Evolutionary conservation across 2,329 filamentous ascomycete genomes (phyloP).

Genomic region (Cladophialophora carrionii): DNA sequence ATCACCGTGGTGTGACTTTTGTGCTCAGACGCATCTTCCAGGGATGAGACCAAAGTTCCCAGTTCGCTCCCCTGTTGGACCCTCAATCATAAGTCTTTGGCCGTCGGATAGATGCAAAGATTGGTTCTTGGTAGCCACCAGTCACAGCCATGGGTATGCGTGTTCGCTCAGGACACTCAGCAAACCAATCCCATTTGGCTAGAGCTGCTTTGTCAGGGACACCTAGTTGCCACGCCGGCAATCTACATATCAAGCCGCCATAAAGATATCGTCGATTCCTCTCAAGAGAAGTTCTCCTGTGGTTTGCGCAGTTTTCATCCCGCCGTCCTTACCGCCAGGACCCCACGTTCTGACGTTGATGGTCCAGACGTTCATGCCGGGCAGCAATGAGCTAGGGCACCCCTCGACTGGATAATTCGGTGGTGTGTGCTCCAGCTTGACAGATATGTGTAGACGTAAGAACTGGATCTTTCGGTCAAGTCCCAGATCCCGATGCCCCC

Average conservation of each 20-base stretch:
- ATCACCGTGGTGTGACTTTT: no score
- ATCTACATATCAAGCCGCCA: not conserved
- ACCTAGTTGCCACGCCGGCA: not conserved
- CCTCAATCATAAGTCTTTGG: not conserved
- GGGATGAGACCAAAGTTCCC: no score
- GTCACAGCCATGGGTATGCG: not conserved
- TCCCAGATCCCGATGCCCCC: slow-evolving; percentile 16
- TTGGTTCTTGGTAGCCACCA: not conserved
- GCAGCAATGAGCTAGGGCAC: slow-evolving; percentile 4
- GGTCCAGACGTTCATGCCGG: slow-evolving; percentile 28
- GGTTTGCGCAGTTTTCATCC: slow-evolving; percentile 6
- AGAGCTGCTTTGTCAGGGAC: not conserved
- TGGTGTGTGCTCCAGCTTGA: slow-evolving; percentile 9
- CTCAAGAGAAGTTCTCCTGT: slow-evolving; percentile 17
- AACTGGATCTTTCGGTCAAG: slow-evolving; percentile 19
- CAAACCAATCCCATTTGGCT: not conserved
- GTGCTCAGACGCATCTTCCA: no score
- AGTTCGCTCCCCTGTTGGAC: not conserved
- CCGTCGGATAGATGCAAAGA: not conserved
- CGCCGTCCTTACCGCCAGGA: slow-evolving; percentile 1
- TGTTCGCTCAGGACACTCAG: not conserved
- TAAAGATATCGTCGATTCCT: slow-evolving; percentile 16
- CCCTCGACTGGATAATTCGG: slow-evolving; percentile 3
- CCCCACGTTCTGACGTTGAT: slow-evolving; percentile 20
- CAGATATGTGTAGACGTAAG: slow-evolving; percentile 16